Evolutionary conservation across 441 rosid species (phyloP).

Genomic region (Croton laevigatus): DNA sequence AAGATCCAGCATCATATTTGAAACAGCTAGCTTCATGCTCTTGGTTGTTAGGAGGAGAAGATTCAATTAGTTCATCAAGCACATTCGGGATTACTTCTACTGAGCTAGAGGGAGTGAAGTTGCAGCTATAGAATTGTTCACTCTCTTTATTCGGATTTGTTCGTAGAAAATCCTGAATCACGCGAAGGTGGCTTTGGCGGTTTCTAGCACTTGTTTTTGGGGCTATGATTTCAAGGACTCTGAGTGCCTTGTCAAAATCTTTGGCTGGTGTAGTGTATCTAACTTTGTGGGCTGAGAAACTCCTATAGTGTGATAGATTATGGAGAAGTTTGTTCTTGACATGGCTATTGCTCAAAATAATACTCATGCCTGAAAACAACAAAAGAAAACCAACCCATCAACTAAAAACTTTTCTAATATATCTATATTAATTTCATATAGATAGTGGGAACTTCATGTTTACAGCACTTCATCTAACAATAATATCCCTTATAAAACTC

Average conservation of each 20-base stretch:
- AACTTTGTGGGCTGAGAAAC: slow-evolving; percentile 33
- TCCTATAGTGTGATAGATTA: slow-evolving; percentile 18
- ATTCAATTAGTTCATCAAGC: slow-evolving; percentile 33
- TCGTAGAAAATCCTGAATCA: slow-evolving; percentile 49
- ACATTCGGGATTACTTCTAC: slow-evolving; percentile 20
- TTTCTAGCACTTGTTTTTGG: slow-evolving; percentile 25
- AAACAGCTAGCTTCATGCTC: slow-evolving; percentile 17
- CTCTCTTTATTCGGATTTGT: slow-evolving; percentile 28
- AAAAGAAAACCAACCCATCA: not conserved
- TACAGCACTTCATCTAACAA: too few relatives aligned
- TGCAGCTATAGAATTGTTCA: slow-evolving; percentile 19
- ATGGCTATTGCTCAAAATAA: slow-evolving; percentile 11
- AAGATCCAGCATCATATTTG: slow-evolving; percentile 35
- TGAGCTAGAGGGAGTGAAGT: slow-evolving; percentile 18
- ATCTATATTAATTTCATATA: too few relatives aligned
- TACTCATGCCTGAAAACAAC: slow-evolving; percentile 25
- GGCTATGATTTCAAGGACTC: slow-evolving; percentile 46
- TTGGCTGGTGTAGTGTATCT: slow-evolving; percentile 24
- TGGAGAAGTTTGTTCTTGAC: slow-evolving; percentile 13
- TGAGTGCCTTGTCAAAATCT: slow-evolving; percentile 43
- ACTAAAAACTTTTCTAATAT: not conserved
- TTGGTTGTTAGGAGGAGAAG: slow-evolving; percentile 24
- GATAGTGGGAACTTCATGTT: too few relatives aligned
- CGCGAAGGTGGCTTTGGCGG: slow-evolving; percentile 47
- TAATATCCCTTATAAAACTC: not conserved